These are phyloP conservation scores for Domatiomyces globalis DNA, from an alignment of 2,329 filamentous ascomycete species.

Conservation along the genomic window DNA sequence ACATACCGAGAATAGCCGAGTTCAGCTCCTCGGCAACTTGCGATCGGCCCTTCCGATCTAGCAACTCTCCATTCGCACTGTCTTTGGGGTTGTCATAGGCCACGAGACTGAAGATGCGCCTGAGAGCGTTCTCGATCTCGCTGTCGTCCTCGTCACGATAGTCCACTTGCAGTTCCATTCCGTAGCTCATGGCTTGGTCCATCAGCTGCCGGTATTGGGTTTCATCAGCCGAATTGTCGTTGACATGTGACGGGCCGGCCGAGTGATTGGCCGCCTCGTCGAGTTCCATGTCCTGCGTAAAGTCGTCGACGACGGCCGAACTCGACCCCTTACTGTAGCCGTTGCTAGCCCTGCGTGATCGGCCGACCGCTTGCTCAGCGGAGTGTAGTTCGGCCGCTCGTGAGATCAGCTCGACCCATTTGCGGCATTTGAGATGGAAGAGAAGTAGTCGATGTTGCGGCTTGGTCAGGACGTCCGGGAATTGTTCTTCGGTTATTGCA, in stretches of 20 bases:
- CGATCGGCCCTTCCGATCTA: slow-evolving; percentile 61
- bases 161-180: slow-evolving; percentile 61
- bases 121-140: slow-evolving; percentile 58
- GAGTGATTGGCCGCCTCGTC: slow-evolving; percentile 28
- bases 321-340: slow-evolving; percentile 24
- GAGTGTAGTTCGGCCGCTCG: slow-evolving; percentile 52
- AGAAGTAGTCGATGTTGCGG: slow-evolving; percentile 50
- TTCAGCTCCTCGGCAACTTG: slow-evolving; percentile 87
- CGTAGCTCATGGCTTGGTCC: slow-evolving; percentile 60
- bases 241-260: slow-evolving; percentile 15
- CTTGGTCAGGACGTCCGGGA: slow-evolving; percentile 63
- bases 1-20: slow-evolving; percentile 74
- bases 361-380: slow-evolving; percentile 28
- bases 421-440: slow-evolving; percentile 76
- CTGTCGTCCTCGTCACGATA: slow-evolving; percentile 57
- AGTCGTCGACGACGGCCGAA: slow-evolving; percentile 23
- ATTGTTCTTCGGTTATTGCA: slow-evolving; percentile 64
- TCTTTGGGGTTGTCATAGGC: slow-evolving; percentile 71
- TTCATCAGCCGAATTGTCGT: slow-evolving; percentile 16
- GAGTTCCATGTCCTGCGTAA: slow-evolving; percentile 44
- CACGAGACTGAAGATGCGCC: slow-evolving; percentile 76
- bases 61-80: slow-evolving; percentile 60
- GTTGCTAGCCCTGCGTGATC: slow-evolving; percentile 20
- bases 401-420: slow-evolving; percentile 90
- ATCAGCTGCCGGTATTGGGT: slow-evolving; percentile 41